These are phyloP conservation scores for Phytophthora vignae DNA, from an alignment of 352 stramenopile genomes.

Conservation along the genomic window DNA sequence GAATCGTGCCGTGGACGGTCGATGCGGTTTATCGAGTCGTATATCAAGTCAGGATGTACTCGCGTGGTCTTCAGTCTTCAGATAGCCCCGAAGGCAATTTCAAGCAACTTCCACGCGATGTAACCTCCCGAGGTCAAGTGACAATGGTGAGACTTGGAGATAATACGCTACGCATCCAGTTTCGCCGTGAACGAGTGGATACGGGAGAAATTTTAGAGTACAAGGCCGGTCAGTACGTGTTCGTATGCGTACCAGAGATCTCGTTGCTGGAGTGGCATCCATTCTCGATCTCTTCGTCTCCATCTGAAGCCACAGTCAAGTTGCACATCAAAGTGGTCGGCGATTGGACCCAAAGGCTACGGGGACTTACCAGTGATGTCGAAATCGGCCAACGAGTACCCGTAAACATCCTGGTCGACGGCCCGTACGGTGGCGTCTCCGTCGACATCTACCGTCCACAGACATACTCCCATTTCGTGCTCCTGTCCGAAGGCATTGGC, in stretches of 20 bases:
- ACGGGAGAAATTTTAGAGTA: constrained; percentile 35
- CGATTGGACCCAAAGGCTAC: constrained; percentile 60
- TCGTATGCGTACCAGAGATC: constrained; percentile 73
- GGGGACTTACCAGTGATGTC: constrained; percentile 6
- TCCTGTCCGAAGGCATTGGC: not conserved
- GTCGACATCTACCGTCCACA: constrained; percentile 44
- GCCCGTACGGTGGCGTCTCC: constrained; percentile 28
- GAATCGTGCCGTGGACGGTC: constrained; percentile 25
- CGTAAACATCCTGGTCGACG: constrained; percentile 41
- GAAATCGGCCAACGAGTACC: not conserved
- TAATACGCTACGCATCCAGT: constrained; percentile 40
- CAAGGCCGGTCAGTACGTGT: constrained; percentile 63
- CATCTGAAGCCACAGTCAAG: constrained; percentile 52
- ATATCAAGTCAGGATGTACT: constrained; percentile 13
- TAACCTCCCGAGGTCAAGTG: constrained; percentile 22
- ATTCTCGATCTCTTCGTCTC: constrained; percentile 78
- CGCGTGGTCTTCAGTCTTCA: not conserved
- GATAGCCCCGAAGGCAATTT: not conserved
- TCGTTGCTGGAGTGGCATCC: constrained; percentile 78
- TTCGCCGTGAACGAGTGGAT: constrained; percentile 33
- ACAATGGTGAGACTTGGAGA: not conserved
- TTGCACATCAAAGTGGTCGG: constrained; percentile 60
- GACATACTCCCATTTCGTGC: constrained; percentile 32
- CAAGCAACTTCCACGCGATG: constrained; percentile 8
- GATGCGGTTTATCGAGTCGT: constrained; percentile 39